phyloP scores from a whole-genome alignment of 257 asterid species.

The Salvia rosmarinus region DNA sequence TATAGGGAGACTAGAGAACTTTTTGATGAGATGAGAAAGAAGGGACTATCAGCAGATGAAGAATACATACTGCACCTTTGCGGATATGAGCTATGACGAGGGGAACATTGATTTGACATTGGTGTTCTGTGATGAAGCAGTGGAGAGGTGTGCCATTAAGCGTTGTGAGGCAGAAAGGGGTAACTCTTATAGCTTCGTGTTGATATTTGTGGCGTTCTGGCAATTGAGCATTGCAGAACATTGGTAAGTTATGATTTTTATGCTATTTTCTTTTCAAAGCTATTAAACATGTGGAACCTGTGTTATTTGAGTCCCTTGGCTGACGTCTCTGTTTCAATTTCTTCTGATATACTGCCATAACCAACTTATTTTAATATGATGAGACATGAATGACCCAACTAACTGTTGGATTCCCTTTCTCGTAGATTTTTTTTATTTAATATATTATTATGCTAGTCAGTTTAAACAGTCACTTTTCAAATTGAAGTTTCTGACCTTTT shows the following conservation, averaged over 20 bases:
- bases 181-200: constrained; percentile 30
- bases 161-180: constrained; percentile 38
- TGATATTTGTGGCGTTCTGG: constrained; percentile 22
- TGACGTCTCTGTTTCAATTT: neutral
- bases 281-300: neutral
- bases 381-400: neutral
- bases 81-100: constrained; percentile 73
- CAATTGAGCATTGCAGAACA: constrained; percentile 20
- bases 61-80: constrained; percentile 63
- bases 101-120: constrained; percentile 73
- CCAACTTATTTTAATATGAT: neutral
- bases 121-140: constrained; percentile 86
- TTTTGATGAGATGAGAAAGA: constrained; percentile 81
- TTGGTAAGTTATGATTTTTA: constrained; percentile 35
- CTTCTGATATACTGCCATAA: neutral
- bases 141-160: constrained; percentile 56
- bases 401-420: neutral
- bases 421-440: neutral
- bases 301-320: neutral
- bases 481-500: neutral
- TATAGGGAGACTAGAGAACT: constrained; percentile 69
- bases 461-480: neutral
- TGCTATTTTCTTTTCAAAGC: constrained; percentile 13
- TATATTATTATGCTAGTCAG: neutral
- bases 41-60: constrained; percentile 56